Base-by-base conservation (phyloP, 192 early-diverging fungal genomes). In the Coemansia brasiliensis region DNA sequence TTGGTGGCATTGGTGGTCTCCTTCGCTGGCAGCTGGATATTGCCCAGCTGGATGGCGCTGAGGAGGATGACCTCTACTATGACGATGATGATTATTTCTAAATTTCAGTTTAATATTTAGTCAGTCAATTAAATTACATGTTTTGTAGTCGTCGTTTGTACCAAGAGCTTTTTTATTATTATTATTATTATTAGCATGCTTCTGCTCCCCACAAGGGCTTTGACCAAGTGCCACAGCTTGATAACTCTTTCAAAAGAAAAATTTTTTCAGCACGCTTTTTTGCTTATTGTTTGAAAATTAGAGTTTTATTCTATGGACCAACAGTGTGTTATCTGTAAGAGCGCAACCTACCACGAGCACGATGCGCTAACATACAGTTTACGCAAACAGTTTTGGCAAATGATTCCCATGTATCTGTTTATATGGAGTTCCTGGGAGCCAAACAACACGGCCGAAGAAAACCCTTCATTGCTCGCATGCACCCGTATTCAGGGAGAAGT, bases 1-100 rank as follows among this genome's bases (percentile, higher is more conserved):
- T 99, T 79, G 97, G 97, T 81, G 97, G 97, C 39, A 97, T 99
- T 63, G 97, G 94, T 45, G 95, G 92, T 15, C 61, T 94, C 21
- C 83, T 98, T 60, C 92, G 97, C 69, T 99, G 97, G 86, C 94
- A 98, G 85, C 87, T 95, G 51, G 85, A 90, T 65, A 84, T 92
- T 55, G 72, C 86, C 15, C 82, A 85, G 69, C 75, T 90, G 32
- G 83, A 82, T 32, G 85, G 86, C 52, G 85, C 82, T 44, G 80
- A 86, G 20, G 83, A 85, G 24, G 83, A 86, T 32, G 84, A 85
- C 57, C 85, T 88, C 74, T 89, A 80, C 57, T 66, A 66, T 35
- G 63, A 56, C 12, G 25, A 51, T 25, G 43, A 65, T 16, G 38
- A 57, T 3, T 65, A 65, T 48, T 57, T 52, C 24, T 65, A 65